A percentile compares a stretch with the other conserved stretches of the same genome.
phyloP scores from a whole-genome alignment of 2,329 filamentous ascomycete genomes.

The Alternaria sp. region DNA sequence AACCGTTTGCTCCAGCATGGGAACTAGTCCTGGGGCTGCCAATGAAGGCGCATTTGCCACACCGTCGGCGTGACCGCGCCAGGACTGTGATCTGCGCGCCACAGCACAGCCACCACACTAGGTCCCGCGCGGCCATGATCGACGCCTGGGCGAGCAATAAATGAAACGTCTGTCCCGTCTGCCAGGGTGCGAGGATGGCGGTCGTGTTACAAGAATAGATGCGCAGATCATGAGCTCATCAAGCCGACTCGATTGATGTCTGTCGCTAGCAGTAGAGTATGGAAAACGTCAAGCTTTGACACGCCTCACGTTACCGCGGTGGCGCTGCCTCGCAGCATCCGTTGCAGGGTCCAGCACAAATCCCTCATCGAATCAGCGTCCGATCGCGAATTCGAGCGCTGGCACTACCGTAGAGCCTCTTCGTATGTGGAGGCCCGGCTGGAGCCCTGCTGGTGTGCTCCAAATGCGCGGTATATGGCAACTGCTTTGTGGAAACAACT shows the following conservation, averaged over 20 bases:
- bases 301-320: conserved; percentile 22
- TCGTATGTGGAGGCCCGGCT: conserved; percentile 6
- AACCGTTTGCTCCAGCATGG: conserved; percentile 25
- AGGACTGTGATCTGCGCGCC: conserved; percentile 31
- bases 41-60: conserved; percentile 36
- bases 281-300: conserved; percentile 28
- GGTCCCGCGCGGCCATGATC: conserved; percentile 25
- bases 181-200: conserved; percentile 16
- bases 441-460: conserved; percentile 11
- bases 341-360: conserved; percentile 18
- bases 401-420: conserved; percentile 16
- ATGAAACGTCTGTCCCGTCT: conserved; percentile 18
- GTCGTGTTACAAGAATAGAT: conserved; percentile 16
- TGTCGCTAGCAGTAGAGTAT: conserved; percentile 29
- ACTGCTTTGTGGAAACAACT: conserved; percentile 7
- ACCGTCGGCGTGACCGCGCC: conserved; percentile 36
- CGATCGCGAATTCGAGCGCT: conserved; percentile 7
- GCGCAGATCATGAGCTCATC: conserved; percentile 7
- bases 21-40: conserved; percentile 18
- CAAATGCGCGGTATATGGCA: neutral
- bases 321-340: conserved; percentile 22
- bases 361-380: conserved; percentile 12
- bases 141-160: conserved; percentile 11
- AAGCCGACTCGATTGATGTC: neutral
- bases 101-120: conserved; percentile 36